A percentile compares a stretch with the other conserved stretches of the same genome.
phyloP scores from a whole-genome alignment of 179 eudicot species.

The Drosera spatulata region DNA sequence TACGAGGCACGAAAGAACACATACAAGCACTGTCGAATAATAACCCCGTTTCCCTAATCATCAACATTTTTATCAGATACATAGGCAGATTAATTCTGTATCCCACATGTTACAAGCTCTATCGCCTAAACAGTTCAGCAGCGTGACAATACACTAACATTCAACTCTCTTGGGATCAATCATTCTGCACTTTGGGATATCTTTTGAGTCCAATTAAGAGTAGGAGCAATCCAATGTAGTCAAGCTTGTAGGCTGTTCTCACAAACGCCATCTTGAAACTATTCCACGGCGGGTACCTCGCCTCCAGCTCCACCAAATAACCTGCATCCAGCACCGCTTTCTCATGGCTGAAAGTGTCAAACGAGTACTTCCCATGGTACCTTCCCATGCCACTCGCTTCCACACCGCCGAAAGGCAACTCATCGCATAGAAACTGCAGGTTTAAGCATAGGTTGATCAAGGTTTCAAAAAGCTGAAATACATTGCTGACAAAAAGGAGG shows the following conservation, averaged over 20 bases:
- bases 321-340: slow-evolving; percentile 64
- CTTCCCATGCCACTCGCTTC: slow-evolving; percentile 81
- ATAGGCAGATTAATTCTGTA: too few relatives aligned
- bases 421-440: slow-evolving; percentile 61
- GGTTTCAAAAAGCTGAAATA: slow-evolving; percentile 1
- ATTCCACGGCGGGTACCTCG: slow-evolving; percentile 92
- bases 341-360: slow-evolving; percentile 86
- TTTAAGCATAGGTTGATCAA: neutral
- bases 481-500: neutral
- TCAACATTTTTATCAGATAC: too few relatives aligned
- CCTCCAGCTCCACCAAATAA: slow-evolving; percentile 47
- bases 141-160: too few relatives aligned
- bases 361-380: slow-evolving; percentile 88
- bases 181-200: slow-evolving; percentile 3
- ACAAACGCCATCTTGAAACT: slow-evolving; percentile 61
- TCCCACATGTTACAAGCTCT: too few relatives aligned
- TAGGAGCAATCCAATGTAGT: slow-evolving; percentile 44
- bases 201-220: slow-evolving; percentile 44
- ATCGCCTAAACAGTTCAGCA: too few relatives aligned
- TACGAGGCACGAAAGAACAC: too few relatives aligned
- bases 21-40: too few relatives aligned
- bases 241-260: slow-evolving; percentile 38
- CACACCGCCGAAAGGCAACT: slow-evolving; percentile 90
- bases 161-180: too few relatives aligned
- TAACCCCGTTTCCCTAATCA: too few relatives aligned